A percentile compares a stretch with the other conserved stretches of the same genome.
Conservation (phyloP, 192 early-diverging fungal species). For the Rhizophlyctis rosea region DNA sequence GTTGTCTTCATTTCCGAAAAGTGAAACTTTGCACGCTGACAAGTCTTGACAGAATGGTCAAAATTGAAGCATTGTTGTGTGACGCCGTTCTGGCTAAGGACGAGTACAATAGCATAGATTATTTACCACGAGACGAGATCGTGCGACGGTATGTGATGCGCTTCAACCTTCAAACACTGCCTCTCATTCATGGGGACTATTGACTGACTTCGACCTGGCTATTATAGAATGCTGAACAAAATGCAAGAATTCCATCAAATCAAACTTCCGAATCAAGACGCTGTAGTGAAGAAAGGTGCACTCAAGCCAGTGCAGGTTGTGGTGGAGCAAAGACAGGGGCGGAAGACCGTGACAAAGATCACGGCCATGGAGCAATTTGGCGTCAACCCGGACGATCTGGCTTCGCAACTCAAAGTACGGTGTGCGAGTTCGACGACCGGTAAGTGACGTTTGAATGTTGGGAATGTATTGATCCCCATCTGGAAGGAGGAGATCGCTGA, state of each 20-base stretch:
- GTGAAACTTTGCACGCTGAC: too few relatives aligned
- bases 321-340: slow-evolving; percentile 58
- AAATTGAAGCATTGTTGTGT: slow-evolving; percentile 63
- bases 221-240: too few relatives aligned
- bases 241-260: slow-evolving; percentile 58
- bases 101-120: slow-evolving; percentile 57
- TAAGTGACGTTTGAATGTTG: slow-evolving; percentile 25
- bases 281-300: slow-evolving; percentile 44
- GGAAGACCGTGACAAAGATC: slow-evolving; percentile 66
- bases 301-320: slow-evolving; percentile 49
- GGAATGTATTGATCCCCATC: background rate
- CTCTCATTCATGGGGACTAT: background rate
- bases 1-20: too few relatives aligned
- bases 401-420: slow-evolving; percentile 52
- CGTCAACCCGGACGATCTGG: slow-evolving; percentile 60
- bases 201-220: too few relatives aligned
- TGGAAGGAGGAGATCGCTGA: background rate
- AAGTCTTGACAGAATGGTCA: slow-evolving; percentile 61
- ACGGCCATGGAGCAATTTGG: slow-evolving; percentile 60
- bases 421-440: slow-evolving; percentile 67
- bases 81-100: slow-evolving; percentile 66
- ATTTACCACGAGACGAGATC: slow-evolving; percentile 59
- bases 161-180: background rate
- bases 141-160: slow-evolving; percentile 28
- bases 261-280: slow-evolving; percentile 42